These are phyloP conservation scores for Ambrosia hybrid DNA, from an alignment of 140 eudicot species.

Conservation along the genomic window DNA sequence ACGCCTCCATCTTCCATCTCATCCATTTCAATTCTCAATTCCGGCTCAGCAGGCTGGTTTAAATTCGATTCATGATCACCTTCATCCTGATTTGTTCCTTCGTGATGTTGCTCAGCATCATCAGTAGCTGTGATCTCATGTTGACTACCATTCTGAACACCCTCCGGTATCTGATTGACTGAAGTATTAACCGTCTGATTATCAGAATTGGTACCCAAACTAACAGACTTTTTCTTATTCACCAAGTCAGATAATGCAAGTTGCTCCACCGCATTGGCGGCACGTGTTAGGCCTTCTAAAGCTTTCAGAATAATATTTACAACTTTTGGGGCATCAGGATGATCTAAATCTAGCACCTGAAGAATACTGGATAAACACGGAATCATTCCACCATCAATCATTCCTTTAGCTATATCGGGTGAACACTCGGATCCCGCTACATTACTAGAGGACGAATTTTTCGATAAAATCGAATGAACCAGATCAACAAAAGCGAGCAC, in stretches of 20 bases:
- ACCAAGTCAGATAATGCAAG: conserved; percentile 56
- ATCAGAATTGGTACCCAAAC: conserved; percentile 51
- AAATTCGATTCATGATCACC: conserved; percentile 44
- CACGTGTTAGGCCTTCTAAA: conserved; percentile 87
- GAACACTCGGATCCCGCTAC: conserved; percentile 89
- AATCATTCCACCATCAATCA: conserved; percentile 96
- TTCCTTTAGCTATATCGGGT: conserved; percentile 92
- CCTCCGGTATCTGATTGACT: conserved; percentile 45
- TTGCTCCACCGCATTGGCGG: conserved; percentile 98
- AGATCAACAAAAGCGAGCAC: conserved; percentile 78
- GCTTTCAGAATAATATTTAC: conserved; percentile 82
- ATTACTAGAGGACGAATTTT: conserved; percentile 80
- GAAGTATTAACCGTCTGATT: conserved; percentile 39
- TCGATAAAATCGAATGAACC: conserved; percentile 77
- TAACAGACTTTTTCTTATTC: conserved; percentile 61
- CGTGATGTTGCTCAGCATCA: conserved; percentile 48
- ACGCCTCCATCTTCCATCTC: conserved; percentile 73
- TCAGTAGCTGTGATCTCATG: conserved; percentile 38
- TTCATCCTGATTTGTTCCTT: conserved; percentile 43
- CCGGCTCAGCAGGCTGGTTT: conserved; percentile 59
- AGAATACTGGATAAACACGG: conserved; percentile 78
- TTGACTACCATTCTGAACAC: conserved; percentile 34
- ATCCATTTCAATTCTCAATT: conserved; percentile 64
- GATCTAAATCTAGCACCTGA: conserved; percentile 91
- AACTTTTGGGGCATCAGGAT: conserved; percentile 93